These are phyloP conservation scores for Harringtonia aguacate DNA, from an alignment of 2,329 filamentous ascomycete genomes.

Conservation along the genomic window DNA sequence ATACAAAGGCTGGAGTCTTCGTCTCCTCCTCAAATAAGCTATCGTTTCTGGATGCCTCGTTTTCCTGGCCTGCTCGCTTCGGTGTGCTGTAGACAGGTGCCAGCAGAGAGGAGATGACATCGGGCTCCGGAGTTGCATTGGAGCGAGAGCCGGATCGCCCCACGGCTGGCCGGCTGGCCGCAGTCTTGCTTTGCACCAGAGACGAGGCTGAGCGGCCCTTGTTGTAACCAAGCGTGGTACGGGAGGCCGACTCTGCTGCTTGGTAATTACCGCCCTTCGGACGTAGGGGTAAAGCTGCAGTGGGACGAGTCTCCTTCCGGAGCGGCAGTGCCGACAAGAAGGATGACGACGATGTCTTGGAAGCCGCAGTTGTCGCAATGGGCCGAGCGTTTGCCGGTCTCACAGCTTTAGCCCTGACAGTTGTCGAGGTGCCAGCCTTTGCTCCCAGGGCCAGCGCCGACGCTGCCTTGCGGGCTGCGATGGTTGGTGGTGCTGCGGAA, in stretches of 20 bases:
- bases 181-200: conserved; percentile 25
- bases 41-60: not conserved
- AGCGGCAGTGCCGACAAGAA: conserved; percentile 8
- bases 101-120: not conserved
- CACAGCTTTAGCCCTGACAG: conserved; percentile 14
- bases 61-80: not conserved
- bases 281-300: conserved; percentile 4
- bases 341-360: conserved; percentile 14
- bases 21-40: conserved; percentile 20
- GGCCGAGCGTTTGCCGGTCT: conserved; percentile 13
- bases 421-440: conserved; percentile 12
- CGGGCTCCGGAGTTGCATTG: not conserved
- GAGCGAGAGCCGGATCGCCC: conserved; percentile 18
- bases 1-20: conserved; percentile 40
- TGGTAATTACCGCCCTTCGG: conserved; percentile 4
- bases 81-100: not conserved
- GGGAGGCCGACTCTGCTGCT: conserved; percentile 55
- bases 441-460: conserved; percentile 35
- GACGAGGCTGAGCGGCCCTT: conserved; percentile 55
- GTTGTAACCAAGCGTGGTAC: conserved; percentile 76
- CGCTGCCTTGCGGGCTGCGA: conserved; percentile 44
- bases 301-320: conserved; percentile 2
- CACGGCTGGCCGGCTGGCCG: conserved; percentile 20
- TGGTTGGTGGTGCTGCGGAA: conserved; percentile 30
- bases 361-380: not conserved